Conservation (phyloP, 2,329 filamentous ascomycete species). For the Ramularia collo-cygni region DNA sequence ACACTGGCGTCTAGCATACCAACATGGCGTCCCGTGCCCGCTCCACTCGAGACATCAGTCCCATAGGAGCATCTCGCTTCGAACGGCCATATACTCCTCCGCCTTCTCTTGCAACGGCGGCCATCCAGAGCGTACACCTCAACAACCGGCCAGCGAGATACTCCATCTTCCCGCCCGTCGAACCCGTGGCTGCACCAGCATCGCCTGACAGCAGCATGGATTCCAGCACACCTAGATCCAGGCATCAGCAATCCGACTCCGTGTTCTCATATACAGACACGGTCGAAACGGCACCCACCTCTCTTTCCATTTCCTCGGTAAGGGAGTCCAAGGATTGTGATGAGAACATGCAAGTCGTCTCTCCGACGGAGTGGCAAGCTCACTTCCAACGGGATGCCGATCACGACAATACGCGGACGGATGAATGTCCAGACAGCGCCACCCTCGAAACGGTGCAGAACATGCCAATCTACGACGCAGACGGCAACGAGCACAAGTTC, state of each 20-base stretch:
- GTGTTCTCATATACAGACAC: constrained; percentile 12
- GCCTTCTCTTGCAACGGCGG: no score
- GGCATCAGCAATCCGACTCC: constrained; percentile 6
- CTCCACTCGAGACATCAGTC: constrained; percentile 18
- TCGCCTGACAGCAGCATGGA: constrained; percentile 11
- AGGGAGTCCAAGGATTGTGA: no score
- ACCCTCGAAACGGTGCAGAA: constrained; percentile 28
- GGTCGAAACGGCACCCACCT: constrained; percentile 15
- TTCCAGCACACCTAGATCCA: constrained; percentile 6
- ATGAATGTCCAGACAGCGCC: constrained; percentile 29
- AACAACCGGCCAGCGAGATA: not conserved
- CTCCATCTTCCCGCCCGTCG: no score
- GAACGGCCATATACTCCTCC: constrained; percentile 23
- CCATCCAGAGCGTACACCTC: constrained; percentile 5
- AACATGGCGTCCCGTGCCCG: no score
- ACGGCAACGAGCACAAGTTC: constrained; percentile 56
- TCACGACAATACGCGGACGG: constrained; percentile 21
- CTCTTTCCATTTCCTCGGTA: not conserved
- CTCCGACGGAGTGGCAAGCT: constrained; percentile 29
- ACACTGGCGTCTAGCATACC: no score
- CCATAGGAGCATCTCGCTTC: constrained; percentile 26
- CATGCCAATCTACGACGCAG: constrained; percentile 50
- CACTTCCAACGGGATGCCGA: constrained; percentile 28
- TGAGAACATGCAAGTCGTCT: not conserved
- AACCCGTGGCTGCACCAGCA: constrained; percentile 6